Base-by-base conservation (phyloP, 1,284 basidiomycete genomes). In the Ustilago loliicola region DNA sequence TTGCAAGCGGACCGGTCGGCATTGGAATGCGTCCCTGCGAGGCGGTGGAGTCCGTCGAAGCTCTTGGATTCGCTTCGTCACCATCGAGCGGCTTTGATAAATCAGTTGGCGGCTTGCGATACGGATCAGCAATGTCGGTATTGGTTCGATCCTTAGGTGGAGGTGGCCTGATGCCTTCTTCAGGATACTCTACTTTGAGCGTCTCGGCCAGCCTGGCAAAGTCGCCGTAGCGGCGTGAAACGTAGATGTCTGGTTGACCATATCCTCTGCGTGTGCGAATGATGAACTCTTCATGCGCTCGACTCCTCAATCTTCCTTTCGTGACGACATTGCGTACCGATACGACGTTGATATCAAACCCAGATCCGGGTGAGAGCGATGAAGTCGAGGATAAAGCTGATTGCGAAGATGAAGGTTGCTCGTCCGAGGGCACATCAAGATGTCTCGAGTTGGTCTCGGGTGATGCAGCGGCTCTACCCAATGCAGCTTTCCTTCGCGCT, bases 151-250 rank as follows among this genome's bases (percentile, higher is more conserved):
- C 82, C 54, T 85, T 85, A 32, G 77, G 50, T 11, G 83, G 83
- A 2, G 83, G 77, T 8, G 66, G 72, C 6, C 74, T 69, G 36
- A 82, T 56, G 23, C 76, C 82, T 55, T 83, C 80, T 7, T 80
- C 80, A 1, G 84, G 84, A 54, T 73, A 81, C 55, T 80, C 77
- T 8, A 82, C 68, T 7, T 73, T 63, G 29, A 86, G 72, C 17
- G 81, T 79, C 17, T 85, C 77, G 45, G 83, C 80, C 11, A 86
- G 72, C 19, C 67, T 63, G 81, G 89, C 92, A 87, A 99, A 98
- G 85, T 99, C 96, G 15, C 96, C 96, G 85, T 99, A 96, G 74
- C 97, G 89, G 67, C 97, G 90, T 1, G 94, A 94, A 2, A 98
- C 96, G 85, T 91, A 95, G 4, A 94, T 90, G 78, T 97, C 95